Evolutionary conservation across 2,329 filamentous ascomycete genomes (phyloP).

Genomic region (Tolypocladium guangdongense): DNA sequence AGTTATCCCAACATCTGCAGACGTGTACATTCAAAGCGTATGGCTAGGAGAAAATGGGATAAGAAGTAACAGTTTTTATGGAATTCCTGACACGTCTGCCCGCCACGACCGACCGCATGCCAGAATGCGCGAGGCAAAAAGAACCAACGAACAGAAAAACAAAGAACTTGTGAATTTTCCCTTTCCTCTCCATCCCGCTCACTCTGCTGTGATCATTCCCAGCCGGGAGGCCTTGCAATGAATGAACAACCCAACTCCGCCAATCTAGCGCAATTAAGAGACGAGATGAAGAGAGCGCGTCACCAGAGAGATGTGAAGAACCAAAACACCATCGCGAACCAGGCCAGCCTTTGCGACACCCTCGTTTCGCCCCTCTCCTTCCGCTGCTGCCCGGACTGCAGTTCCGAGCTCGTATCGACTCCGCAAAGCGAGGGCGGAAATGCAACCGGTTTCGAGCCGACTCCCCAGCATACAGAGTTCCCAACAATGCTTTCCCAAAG

Average conservation of each 20-base stretch:
- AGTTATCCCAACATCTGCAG: too few species aligned
- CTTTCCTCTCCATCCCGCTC: conserved; percentile 8
- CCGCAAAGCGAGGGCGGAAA: background rate
- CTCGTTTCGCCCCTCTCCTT: background rate
- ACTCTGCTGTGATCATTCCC: conserved; percentile 12
- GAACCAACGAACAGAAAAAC: background rate
- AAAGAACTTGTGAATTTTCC: background rate
- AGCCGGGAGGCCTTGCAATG: conserved; percentile 7
- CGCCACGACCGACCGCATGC: too few species aligned
- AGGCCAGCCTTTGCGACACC: conserved; percentile 5
- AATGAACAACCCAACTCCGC: conserved; percentile 14
- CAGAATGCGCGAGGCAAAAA: background rate
- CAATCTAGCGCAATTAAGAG: conserved; percentile 15
- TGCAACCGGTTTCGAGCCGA: background rate
- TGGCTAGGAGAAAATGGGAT: too few species aligned
- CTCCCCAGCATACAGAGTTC: background rate
- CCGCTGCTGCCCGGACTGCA: background rate
- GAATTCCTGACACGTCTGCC: too few species aligned
- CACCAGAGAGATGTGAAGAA: conserved; percentile 6
- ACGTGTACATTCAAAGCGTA: too few species aligned
- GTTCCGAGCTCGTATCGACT: background rate
- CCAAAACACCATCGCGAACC: conserved; percentile 5
- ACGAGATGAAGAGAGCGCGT: conserved; percentile 6
- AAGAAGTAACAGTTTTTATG: too few species aligned
- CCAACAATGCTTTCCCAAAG: background rate